These are phyloP conservation scores for Sporobolus alterniflorus DNA, from an alignment of 202 grass and related monocot species.

Conservation along the genomic window DNA sequence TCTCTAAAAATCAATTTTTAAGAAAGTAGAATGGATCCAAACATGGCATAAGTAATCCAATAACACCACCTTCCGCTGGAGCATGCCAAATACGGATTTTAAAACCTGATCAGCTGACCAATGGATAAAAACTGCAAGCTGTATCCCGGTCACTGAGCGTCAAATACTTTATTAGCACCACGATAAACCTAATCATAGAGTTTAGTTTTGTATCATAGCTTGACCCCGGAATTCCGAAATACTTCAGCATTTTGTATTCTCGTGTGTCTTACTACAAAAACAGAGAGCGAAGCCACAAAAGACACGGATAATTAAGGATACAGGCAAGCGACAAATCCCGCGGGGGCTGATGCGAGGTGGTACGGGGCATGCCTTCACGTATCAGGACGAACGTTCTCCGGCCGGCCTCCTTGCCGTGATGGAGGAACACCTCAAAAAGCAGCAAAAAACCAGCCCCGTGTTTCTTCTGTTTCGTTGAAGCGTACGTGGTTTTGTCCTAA, in stretches of 20 bases:
- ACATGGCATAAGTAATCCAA: too few relatives aligned
- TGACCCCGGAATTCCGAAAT: not conserved
- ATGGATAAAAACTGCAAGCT: not conserved
- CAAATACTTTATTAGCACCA: not conserved
- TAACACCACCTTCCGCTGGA: too few relatives aligned
- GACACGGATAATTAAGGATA: slow-evolving; percentile 26
- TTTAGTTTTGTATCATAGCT: not conserved
- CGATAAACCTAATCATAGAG: not conserved
- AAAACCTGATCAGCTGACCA: not conserved
- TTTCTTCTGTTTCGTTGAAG: not conserved
- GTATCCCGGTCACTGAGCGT: not conserved
- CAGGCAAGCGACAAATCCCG: slow-evolving; percentile 48
- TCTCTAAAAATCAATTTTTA: too few relatives aligned
- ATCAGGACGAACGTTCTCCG: not conserved
- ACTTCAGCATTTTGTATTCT: not conserved
- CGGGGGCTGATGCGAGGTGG: slow-evolving; percentile 13
- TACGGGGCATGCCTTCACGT: slow-evolving; percentile 40
- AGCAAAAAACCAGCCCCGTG: not conserved
- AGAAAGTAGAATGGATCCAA: too few relatives aligned
- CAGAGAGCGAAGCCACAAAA: not conserved
- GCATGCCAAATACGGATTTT: too few relatives aligned
- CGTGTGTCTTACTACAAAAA: not conserved
- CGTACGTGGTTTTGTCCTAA: slow-evolving; percentile 29
- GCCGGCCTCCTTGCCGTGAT: slow-evolving; percentile 12
- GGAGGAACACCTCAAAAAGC: not conserved